These are phyloP conservation scores for Globisporangium cederbergense DNA, from an alignment of 352 stramenopile genomes.

Conservation along the genomic window DNA sequence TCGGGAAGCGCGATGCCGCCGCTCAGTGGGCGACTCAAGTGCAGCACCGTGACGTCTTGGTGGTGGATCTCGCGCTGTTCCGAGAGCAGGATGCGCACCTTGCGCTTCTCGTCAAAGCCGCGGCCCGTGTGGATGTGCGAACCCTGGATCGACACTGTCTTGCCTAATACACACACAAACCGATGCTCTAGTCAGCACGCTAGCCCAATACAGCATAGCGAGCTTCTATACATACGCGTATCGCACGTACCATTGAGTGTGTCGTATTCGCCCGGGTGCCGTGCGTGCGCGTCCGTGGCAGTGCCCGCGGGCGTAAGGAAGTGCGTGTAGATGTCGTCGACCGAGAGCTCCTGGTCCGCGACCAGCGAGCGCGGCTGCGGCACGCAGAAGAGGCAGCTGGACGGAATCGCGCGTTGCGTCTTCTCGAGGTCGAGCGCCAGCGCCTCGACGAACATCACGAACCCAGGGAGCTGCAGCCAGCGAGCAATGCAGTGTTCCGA, in stretches of 20 bases:
- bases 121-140: conserved; percentile 48
- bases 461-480: neutral
- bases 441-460: conserved; percentile 31
- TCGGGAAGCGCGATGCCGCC: conserved; percentile 63
- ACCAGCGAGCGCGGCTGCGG: conserved; percentile 61
- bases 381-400: conserved; percentile 59
- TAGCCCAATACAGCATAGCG: neutral
- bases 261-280: conserved; percentile 44
- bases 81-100: conserved; percentile 72
- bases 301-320: conserved; percentile 36
- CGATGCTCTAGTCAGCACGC: neutral
- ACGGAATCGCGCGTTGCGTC: conserved; percentile 50
- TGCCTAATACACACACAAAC: conserved; percentile 29
- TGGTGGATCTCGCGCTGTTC: conserved; percentile 48
- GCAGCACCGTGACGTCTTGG: conserved; percentile 61
- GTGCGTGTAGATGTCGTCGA: conserved; percentile 53
- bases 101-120: conserved; percentile 49
- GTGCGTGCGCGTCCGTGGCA: conserved; percentile 14
- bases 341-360: conserved; percentile 29
- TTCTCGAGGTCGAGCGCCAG: conserved; percentile 38
- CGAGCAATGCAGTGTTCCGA: too few species aligned
- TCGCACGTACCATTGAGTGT: conserved; percentile 62
- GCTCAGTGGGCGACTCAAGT: conserved; percentile 65
- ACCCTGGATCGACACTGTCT: conserved; percentile 47
- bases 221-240: neutral